Percentiles rank a stretch among this genome's conserved stretches.
phyloP scores from a whole-genome alignment of 163 green algal species.

The Trebouxiophyceae sp. region DNA sequence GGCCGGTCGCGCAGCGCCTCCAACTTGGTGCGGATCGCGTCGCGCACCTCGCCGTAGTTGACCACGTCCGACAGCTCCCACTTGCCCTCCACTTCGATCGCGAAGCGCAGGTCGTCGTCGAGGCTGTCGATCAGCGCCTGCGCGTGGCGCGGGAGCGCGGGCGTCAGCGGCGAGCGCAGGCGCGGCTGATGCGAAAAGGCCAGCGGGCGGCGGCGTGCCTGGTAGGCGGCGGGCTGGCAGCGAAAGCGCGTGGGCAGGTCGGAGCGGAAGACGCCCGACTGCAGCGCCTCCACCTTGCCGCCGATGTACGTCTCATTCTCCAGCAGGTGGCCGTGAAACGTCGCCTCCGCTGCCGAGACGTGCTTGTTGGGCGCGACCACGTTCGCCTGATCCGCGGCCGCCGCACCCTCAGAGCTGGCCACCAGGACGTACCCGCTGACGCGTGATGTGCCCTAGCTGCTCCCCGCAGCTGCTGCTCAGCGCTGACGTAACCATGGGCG shows the following conservation, averaged over 20 bases:
- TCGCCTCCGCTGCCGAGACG: conserved; percentile 47
- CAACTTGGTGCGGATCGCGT: conserved; percentile 51
- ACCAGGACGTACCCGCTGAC: too few species aligned
- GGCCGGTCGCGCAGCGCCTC: conserved; percentile 63
- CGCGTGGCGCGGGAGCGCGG: conserved; percentile 59
- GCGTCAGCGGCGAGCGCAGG: conserved; percentile 71
- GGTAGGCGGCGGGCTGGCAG: conserved; percentile 67
- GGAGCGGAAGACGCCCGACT: conserved; percentile 91
- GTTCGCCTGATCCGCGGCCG: too few species aligned
- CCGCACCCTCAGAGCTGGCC: too few species aligned
- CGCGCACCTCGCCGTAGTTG: conserved; percentile 66
- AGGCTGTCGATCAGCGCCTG: conserved; percentile 76
- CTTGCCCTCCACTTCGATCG: conserved; percentile 75
- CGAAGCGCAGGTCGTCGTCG: conserved; percentile 86
- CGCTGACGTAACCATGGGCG: too few species aligned
- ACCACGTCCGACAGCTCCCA: conserved; percentile 57
- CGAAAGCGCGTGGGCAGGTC: conserved; percentile 90
- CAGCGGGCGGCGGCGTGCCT: conserved; percentile 30
- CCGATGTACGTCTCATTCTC: conserved; percentile 98
- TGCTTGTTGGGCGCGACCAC: conserved; percentile 98
- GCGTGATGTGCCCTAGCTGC: too few species aligned
- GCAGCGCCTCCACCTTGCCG: conserved; percentile 92
- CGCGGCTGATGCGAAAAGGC: too few species aligned
- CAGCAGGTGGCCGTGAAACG: conserved; percentile 85
- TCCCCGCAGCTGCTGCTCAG: too few species aligned